Conservation (phyloP, 306 rosid genomes). For the Sophora flavescens region DNA sequence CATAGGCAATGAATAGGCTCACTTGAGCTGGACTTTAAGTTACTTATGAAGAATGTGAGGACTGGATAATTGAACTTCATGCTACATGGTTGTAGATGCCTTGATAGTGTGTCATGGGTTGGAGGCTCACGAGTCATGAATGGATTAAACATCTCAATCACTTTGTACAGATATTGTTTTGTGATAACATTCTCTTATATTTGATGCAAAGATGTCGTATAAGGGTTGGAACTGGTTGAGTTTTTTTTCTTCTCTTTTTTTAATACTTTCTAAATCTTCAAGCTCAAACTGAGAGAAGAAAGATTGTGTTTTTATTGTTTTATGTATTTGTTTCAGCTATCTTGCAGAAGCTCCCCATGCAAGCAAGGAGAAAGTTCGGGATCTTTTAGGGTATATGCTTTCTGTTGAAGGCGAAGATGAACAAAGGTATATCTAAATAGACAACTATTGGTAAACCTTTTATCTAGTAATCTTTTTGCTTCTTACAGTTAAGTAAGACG, state of each 20-base stretch:
- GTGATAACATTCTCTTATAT: slow-evolving; percentile 22
- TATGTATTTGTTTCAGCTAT: slow-evolving; percentile 71
- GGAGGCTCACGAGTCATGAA: neutral
- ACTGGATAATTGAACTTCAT: neutral
- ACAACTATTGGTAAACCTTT: slow-evolving; percentile 31
- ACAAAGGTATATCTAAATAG: slow-evolving; percentile 65
- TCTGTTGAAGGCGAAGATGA: slow-evolving; percentile 89
- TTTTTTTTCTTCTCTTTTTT: neutral
- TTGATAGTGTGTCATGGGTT: slow-evolving; percentile 19
- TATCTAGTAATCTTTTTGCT: neutral
- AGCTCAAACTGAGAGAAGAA: slow-evolving; percentile 17
- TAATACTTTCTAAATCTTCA: neutral
- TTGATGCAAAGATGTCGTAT: slow-evolving; percentile 13
- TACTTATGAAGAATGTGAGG: neutral
- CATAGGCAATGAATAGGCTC: neutral
- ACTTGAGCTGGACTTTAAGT: neutral
- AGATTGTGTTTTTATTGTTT: slow-evolving; percentile 4
- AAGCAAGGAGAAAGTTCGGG: slow-evolving; percentile 75
- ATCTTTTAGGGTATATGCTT: slow-evolving; percentile 82
- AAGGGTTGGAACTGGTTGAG: slow-evolving; percentile 24
- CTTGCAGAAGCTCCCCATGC: slow-evolving; percentile 94
- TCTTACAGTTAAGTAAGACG: neutral
- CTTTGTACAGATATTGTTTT: slow-evolving; percentile 5
- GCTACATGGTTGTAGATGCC: neutral
- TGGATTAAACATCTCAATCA: neutral